Base-by-base conservation (phyloP, 2,329 filamentous ascomycete genomes). In the Colletotrichum costaricense region DNA sequence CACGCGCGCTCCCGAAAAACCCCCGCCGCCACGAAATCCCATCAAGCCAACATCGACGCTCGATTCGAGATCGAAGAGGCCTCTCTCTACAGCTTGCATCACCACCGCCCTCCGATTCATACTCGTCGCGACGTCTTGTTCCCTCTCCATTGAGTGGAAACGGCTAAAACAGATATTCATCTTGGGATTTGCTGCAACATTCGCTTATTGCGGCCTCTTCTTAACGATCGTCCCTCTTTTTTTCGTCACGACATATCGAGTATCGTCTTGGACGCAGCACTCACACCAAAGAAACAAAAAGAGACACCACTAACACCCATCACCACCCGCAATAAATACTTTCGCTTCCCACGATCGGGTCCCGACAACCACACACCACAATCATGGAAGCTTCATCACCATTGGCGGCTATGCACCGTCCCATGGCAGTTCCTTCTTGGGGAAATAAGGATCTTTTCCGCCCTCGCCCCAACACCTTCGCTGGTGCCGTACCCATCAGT, bases 331-430 rank as follows among this genome's bases (percentile, higher is more conserved):
- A 42, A 56, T 33, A 42, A 42, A 58, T 52, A 72, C 63, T 69
- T 58, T 64, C 63, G 63, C 67, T 70, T 49, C 28, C 35, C 35
- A 63, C 69, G 60, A 59, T 19, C 24, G 7, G 7, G 24, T 30
- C 30, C 12, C n/a, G 5, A 35, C 28, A 52, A 46, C 33, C 60
- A 35, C 54, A 35, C 33, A 35, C 33, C n/a, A 60, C 76, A 77
- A 86, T 63, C 80, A 98, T 98, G 95, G 95, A 98, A 85, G 93
- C 94, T 76, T 93, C 94, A 77, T 98, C 97, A 79, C 97, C 97
- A 59, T 86, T 98, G 81, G 96, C 96, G 83, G 95, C 96, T 70
- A 94, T 98, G 92, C 95, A 95, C 86, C 94, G 88, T 90, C 84
- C 85, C 89, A 84, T 86, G 90, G 85, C 85, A 86, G 75, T 82